Evolutionary conservation across 2,329 filamentous ascomycete species (phyloP), one percentile per base, ranked within the genome.

Genomic region (Immersiporthe knoxdaviesiana): DNA sequence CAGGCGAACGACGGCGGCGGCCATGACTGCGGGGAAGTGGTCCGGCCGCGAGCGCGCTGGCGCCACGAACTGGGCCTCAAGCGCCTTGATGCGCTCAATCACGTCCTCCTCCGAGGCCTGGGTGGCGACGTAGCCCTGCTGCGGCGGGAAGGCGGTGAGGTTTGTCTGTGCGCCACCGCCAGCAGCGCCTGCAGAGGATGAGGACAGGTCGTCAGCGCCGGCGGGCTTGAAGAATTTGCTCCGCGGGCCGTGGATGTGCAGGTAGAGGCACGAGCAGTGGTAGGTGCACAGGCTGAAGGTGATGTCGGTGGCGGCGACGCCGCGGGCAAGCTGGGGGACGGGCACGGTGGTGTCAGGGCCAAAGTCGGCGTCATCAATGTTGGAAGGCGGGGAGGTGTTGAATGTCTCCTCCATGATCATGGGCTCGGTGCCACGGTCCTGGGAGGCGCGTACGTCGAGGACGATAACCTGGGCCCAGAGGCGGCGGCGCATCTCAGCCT

Each of bases 391-490:
- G 3, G 77, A 77, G 1, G 84, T 85, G 72, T 85, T 82, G 71
- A 82, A 85, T 16, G 76, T 77, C n/a, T 79, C 76, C 6, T 75
- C 74, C 11, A 80, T 76, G 8, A 86, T 78, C n/a, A 81, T 78
- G 14, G 81, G 77, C 21, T 78, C 81, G 1, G 82, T 81, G 14
- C 87, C 87, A 3, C 85, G 82, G 63, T 88, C 82, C 73, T 88
- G 85, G 8, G 85, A 82, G 1, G 83, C 82, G 10, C 84, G 83
- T 37, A 84, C 79, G 72, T 91, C 89, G 1, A 90, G 80, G n/a
- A 88, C 82, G 39, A 88, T 76, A n/a, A 91, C 83, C 72, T 90
- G 86, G 79, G 86, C 87, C 85, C 88, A 91, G 0, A 90, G 75
- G 2, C 89, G 82, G 11, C 88, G 83, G 27, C 88, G 83, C 78